Evolutionary conservation across 2,329 filamentous ascomycete species (phyloP).

Genomic region (Phoma herbarum): DNA sequence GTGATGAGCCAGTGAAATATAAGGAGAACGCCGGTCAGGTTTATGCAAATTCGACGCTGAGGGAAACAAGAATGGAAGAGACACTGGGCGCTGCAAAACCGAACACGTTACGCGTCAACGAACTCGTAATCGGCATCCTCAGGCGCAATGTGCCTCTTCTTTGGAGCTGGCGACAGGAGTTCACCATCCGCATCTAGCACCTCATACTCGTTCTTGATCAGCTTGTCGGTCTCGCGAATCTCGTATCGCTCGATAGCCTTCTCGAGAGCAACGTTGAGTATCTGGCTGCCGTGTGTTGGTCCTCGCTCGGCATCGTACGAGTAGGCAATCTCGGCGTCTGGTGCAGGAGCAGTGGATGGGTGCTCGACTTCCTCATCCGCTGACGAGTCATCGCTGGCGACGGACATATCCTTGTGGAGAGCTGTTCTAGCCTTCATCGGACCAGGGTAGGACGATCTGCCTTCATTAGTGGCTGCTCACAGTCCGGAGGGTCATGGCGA

Average conservation of each 20-base stretch:
- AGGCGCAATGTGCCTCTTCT: slow-evolving; percentile 43
- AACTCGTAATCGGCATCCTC: slow-evolving; percentile 56
- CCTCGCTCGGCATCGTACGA: slow-evolving; percentile 62
- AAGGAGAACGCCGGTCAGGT: slow-evolving; percentile 34
- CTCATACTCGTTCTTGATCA: slow-evolving; percentile 69
- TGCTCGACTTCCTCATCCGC: slow-evolving; percentile 58
- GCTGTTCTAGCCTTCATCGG: slow-evolving; percentile 47
- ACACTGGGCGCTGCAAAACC: neutral
- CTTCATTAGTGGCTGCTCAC: slow-evolving; percentile 5
- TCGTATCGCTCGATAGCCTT: slow-evolving; percentile 69
- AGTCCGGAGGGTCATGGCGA: neutral
- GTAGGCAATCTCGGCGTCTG: slow-evolving; percentile 61
- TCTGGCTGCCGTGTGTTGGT: slow-evolving; percentile 63
- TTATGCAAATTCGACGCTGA: slow-evolving; percentile 35
- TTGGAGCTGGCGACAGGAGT: slow-evolving; percentile 44
- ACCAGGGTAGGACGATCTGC: slow-evolving; percentile 35
- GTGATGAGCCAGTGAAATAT: slow-evolving; percentile 28
- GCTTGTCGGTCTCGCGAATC: slow-evolving; percentile 67
- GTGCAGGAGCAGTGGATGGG: slow-evolving; percentile 54
- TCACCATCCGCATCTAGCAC: slow-evolving; percentile 57
- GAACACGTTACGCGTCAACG: slow-evolving; percentile 41
- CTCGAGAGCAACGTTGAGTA: slow-evolving; percentile 64
- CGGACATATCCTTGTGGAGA: slow-evolving; percentile 56
- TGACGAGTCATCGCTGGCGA: slow-evolving; percentile 52
- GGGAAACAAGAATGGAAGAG: slow-evolving; percentile 18